phyloP scores from a whole-genome alignment of 2,329 filamentous ascomycete genomes.

The Tolypocladium paradoxum region DNA sequence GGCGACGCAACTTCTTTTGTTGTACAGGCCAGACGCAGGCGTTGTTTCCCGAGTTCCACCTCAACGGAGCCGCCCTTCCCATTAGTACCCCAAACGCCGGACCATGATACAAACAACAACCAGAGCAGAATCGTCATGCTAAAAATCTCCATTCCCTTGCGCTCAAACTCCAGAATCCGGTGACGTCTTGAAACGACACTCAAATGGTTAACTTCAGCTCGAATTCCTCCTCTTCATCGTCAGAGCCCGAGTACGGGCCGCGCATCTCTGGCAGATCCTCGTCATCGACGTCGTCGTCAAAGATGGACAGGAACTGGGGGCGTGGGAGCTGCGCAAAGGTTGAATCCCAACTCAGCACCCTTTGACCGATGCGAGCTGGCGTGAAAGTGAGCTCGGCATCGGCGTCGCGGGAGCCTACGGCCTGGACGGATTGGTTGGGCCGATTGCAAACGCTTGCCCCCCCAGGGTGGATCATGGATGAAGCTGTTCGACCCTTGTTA shows the following conservation, averaged over 20 bases:
- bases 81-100: neutral
- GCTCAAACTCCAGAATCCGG: neutral
- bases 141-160: neutral
- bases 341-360: conserved; percentile 8
- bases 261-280: conserved; percentile 21
- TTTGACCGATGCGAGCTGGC: conserved; percentile 25
- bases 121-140: conserved; percentile 1
- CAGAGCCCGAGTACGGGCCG: conserved; percentile 11
- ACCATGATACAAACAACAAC: no score
- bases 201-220: conserved; percentile 36
- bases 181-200: neutral
- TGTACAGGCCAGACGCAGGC: no score
- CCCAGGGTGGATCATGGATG: conserved; percentile 29
- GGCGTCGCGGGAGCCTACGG: neutral
- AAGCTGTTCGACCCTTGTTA: conserved; percentile 58
- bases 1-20: no score
- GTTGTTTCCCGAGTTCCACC: neutral
- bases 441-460: conserved; percentile 6
- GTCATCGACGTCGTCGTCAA: conserved; percentile 40
- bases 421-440: conserved; percentile 8
- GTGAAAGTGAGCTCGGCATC: conserved; percentile 33
- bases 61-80: neutral
- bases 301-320: conserved; percentile 47
- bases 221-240: conserved; percentile 46
- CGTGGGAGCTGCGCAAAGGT: conserved; percentile 17